Evolutionary conservation across 2,329 filamentous ascomycete genomes (phyloP).

Genomic region (Hymenoscyphus scutula): DNA sequence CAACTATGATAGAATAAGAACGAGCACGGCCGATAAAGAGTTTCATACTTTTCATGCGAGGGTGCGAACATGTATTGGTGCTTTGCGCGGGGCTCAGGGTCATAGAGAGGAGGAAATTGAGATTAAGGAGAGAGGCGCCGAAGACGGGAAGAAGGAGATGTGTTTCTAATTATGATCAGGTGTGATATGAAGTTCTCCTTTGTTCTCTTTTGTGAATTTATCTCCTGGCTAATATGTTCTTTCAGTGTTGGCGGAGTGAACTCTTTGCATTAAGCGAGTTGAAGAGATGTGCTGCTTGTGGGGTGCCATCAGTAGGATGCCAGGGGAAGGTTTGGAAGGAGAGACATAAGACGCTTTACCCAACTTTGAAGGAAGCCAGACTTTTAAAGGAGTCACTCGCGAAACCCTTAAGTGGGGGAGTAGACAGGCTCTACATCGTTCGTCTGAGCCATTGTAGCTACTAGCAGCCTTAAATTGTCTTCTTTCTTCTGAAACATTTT

Average conservation of each 20-base stretch:
- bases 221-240: neutral
- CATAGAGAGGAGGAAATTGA: neutral
- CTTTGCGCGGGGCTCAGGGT: neutral
- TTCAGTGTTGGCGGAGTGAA: neutral
- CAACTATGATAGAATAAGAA: neutral
- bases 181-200: neutral
- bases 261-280: neutral
- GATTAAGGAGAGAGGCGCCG: neutral
- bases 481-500: neutral
- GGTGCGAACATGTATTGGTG: slow-evolving; percentile 1
- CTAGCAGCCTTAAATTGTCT: neutral
- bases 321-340: slow-evolving; percentile 9
- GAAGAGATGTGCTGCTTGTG: slow-evolving; percentile 4
- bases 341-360: slow-evolving; percentile 11
- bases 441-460: too few relatives aligned
- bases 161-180: neutral
- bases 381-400: neutral
- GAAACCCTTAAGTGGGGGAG: neutral
- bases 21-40: neutral
- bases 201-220: neutral
- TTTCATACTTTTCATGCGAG: too few relatives aligned
- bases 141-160: neutral
- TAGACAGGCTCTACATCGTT: too few relatives aligned
- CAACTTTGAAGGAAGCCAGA: too few relatives aligned
- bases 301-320: neutral